Evolutionary conservation across 306 rosid genomes (phyloP), one percentile per base, ranked within the genome.

Genomic region (Macrotyloma uniflorum): DNA sequence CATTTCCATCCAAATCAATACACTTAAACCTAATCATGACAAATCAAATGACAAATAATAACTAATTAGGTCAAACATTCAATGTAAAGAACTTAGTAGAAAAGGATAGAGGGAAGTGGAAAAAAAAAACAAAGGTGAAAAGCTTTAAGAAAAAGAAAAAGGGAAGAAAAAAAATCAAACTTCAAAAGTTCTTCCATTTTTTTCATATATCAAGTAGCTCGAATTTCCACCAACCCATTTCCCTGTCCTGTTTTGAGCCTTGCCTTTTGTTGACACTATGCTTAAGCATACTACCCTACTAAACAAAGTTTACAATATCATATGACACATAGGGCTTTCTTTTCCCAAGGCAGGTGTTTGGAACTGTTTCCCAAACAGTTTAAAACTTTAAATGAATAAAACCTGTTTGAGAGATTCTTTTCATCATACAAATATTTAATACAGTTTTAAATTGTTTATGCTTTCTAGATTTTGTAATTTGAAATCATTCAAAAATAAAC

Each of bases 1-100:
- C 98, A 82, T 96, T 96, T 67, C 93, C 99, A 85, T 96, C 99
- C 90, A 96, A 90, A 82, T 96, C 99, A 81, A 96, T 71, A 89
- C 98, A 96, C 88, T 90, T 96, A 89, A 96, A 96, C 99, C 99
- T 96, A 84, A 79, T 59, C 76, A 68, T 36, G 75, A 79, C 69
- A 80, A 70, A 55, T 20, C 42, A 66, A 79, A 45, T 67, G 50
- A 73, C 7, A 54, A 33, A 74, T 15, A 35, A 74, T 15, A 10
- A 57, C 75, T 53, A 40, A 79, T 59, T 80, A 76, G 58, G 74
- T 59, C 35, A 38, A 67, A 36, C 70, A 67, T 62, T 43, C 28
- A 67, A 76, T 77, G 59, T 43, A 59, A 24, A 63, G 70, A 73
- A 38, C 71, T 16, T 6, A 33, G n/a, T 5, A 46, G 30, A 80